Conservation (phyloP, 2,329 filamentous ascomycete genomes). For the Plenodomus lindquistii region DNA sequence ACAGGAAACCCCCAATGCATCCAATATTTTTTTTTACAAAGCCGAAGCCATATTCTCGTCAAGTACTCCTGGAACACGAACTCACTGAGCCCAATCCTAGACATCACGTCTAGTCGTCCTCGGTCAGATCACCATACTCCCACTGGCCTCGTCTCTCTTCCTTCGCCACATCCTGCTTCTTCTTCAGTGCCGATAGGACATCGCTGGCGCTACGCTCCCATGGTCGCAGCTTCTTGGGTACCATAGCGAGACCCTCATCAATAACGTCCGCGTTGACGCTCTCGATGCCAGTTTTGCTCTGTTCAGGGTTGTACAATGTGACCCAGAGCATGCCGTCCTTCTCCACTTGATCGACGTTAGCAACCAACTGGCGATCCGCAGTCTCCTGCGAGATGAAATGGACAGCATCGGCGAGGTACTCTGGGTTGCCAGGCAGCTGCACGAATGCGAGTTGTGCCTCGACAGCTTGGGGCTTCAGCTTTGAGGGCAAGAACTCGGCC, state of each 20-base stretch:
- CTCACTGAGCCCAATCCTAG: too few species aligned
- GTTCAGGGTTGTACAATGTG: conserved; percentile 81
- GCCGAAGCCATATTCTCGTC: neutral
- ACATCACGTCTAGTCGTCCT: conserved; percentile 47
- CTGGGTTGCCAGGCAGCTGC: conserved; percentile 78
- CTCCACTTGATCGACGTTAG: conserved; percentile 83
- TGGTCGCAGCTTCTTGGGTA: conserved; percentile 85
- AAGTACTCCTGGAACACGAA: too few species aligned
- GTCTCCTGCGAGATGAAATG: conserved; percentile 75
- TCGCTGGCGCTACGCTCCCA: conserved; percentile 82
- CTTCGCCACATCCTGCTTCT: conserved; percentile 79
- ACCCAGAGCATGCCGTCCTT: conserved; percentile 84
- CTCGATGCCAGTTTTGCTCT: conserved; percentile 64
- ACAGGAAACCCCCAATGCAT: neutral
- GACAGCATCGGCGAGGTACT: conserved; percentile 79
- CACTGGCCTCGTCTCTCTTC: conserved; percentile 82
- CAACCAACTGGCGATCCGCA: conserved; percentile 77
- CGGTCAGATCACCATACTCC: conserved; percentile 97
- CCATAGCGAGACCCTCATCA: conserved; percentile 82
- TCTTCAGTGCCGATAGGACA: conserved; percentile 71
- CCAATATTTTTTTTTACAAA: neutral
- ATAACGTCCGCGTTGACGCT: conserved; percentile 91
- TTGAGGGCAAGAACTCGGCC: conserved; percentile 72
- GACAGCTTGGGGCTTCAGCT: conserved; percentile 82
- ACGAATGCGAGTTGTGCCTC: conserved; percentile 88